Percentiles rank a stretch among this genome's conserved stretches.
phyloP scores from a whole-genome alignment of 306 rosid species.

The Vachellia collinsii region DNA sequence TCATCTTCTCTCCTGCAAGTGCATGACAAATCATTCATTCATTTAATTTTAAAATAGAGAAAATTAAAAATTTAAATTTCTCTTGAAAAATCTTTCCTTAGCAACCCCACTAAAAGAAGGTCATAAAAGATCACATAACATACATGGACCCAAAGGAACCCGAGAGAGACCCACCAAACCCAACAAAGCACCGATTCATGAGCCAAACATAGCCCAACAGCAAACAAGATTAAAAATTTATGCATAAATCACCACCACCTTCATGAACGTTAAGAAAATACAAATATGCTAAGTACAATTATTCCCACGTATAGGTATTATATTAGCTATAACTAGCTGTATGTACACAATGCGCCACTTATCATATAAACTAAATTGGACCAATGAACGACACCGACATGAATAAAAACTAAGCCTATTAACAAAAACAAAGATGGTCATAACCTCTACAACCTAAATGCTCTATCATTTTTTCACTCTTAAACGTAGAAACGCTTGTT shows the following conservation, averaged over 20 bases:
- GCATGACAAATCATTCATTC: not conserved
- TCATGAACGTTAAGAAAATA: slow-evolving; percentile 24
- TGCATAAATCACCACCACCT: not conserved
- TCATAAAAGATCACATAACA: not conserved
- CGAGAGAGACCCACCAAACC: no score
- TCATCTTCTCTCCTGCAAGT: no score
- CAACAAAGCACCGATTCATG: not conserved
- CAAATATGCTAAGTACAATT: slow-evolving; percentile 40
- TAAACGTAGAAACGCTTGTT: slow-evolving; percentile 53
- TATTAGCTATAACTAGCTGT: slow-evolving; percentile 41
- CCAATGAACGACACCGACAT: slow-evolving; percentile 50
- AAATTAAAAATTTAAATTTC: not conserved
- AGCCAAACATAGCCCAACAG: not conserved
- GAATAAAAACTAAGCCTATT: slow-evolving; percentile 62
- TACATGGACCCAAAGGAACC: not conserved
- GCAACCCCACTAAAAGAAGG: not conserved
- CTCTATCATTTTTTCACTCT: slow-evolving; percentile 37
- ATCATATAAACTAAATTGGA: slow-evolving; percentile 43
- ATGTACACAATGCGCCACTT: slow-evolving; percentile 62
- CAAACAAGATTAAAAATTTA: not conserved
- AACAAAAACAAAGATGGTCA: slow-evolving; percentile 39
- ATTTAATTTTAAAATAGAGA: not conserved
- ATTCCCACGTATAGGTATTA: slow-evolving; percentile 49
- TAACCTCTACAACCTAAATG: slow-evolving; percentile 45
- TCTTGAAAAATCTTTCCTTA: not conserved